Base-by-base conservation (phyloP, 2,329 filamentous ascomycete genomes). In the Cadophora sp. region DNA sequence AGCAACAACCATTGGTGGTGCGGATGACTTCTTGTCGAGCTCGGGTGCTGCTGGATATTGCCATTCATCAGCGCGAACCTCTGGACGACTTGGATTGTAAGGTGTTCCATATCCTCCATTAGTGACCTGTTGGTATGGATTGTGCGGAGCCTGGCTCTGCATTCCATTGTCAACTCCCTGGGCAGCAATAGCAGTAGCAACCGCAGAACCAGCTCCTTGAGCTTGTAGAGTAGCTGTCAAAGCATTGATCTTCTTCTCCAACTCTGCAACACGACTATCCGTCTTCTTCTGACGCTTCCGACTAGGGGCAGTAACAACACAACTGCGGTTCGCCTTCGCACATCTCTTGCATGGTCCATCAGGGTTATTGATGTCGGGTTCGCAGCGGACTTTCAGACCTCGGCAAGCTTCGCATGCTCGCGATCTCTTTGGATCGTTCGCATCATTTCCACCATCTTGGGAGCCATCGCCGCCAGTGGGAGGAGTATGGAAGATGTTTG, bases 221-320 rank as follows among this genome's bases (percentile, higher is more conserved):
- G 75, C 74, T 56, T 77, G 76, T 43, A 82, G 72, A 60, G 74
- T 74, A 22, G 78, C 77, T 36, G 79, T 76, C 75, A 82, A 77
- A 0, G 78, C 76, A 62, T 79, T 74, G 69, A 82, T 80, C 68
- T 81, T 80, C 69, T 78, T 77, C 73, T 82, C 81, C 59, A 82
- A 72, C 68, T 82, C 80, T 45, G 80, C 79, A 4, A 82, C 80
- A 30, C 81, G 71, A 45, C 79, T 81, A 60, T 82, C 81, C 8
- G 81, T 81, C 68, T 81, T 78, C 72, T 82, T 81, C 59, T 81
- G 78, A 66, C 80, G 78, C 71, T 81, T 81, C 22, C 80, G 77
- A 74, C 78, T 80, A 20, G 80, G 74, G 5, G 75, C 75, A 47
- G 79, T 80, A 62, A 80, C 77, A 24, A 81, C 71, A 59, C 81